Evolutionary conservation across 805 yeast species (phyloP).

Genomic region (Ogataea corticis): DNA sequence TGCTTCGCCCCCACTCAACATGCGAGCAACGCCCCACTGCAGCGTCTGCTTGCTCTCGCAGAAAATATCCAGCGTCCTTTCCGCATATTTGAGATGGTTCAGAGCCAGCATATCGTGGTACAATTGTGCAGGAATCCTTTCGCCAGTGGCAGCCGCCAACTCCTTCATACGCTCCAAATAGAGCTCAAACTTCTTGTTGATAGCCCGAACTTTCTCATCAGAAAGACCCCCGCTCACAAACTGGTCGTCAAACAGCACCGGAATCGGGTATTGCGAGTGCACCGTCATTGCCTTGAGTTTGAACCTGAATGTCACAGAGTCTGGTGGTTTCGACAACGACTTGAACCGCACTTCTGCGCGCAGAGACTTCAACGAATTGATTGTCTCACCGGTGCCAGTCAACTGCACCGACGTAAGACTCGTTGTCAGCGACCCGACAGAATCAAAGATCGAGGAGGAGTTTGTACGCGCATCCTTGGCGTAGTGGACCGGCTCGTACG

Average conservation of each 20-base stretch:
- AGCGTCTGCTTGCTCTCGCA: conserved; percentile 4
- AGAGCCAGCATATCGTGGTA: conserved; percentile 34
- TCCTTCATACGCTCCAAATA: conserved; percentile 4
- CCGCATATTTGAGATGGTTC: conserved; percentile 8
- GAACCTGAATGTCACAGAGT: conserved; percentile 3
- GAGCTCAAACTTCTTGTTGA: conserved; percentile 5
- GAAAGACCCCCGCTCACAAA: conserved; percentile 27
- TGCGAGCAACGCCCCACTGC: conserved; percentile 7
- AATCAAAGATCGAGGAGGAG: conserved; percentile 5
- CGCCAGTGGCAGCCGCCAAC: background rate
- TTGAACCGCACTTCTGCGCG: conserved; percentile 10
- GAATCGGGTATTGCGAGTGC: conserved; percentile 30
- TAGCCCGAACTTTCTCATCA: background rate
- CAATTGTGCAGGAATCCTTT: conserved; percentile 10
- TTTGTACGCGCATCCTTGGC: background rate
- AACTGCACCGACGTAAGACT: conserved; percentile 5
- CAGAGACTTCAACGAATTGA: background rate
- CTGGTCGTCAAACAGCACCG: conserved; percentile 38
- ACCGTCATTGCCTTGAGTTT: conserved; percentile 13
- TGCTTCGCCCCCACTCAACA: background rate
- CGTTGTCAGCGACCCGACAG: conserved; percentile 4
- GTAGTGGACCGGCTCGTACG: too few relatives aligned
- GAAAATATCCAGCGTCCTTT: conserved; percentile 13
- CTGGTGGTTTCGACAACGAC: conserved; percentile 14
- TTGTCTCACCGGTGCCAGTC: background rate